These are phyloP conservation scores for Termitomyces bulborhizus DNA, from an alignment of 768 basidiomycete species.

Conservation along the genomic window DNA sequence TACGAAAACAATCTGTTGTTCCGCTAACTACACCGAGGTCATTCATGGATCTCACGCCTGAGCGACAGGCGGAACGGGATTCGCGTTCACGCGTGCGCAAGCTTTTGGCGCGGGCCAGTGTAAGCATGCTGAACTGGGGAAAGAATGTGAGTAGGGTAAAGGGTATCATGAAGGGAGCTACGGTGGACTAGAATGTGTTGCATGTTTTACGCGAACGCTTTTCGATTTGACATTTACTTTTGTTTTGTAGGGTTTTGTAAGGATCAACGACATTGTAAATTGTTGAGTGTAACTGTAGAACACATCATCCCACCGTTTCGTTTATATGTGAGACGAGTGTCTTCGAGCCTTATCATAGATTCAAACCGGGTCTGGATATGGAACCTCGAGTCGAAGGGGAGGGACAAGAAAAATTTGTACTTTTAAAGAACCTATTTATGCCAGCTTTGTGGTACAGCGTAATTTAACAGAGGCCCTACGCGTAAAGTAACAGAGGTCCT, in stretches of 20 bases:
- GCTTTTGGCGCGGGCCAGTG: conserved; percentile 14
- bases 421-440: too few species aligned
- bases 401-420: neutral
- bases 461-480: neutral
- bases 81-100: conserved; percentile 10
- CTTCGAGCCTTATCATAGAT: neutral
- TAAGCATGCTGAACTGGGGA: conserved; percentile 14
- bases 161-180: conserved; percentile 1
- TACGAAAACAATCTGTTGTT: conserved; percentile 1
- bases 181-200: neutral
- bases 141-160: conserved; percentile 11
- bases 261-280: neutral
- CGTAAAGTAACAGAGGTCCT: neutral
- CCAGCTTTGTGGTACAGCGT: neutral
- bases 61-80: conserved; percentile 9
- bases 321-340: neutral
- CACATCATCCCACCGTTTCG: neutral
- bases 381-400: neutral
- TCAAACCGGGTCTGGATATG: neutral
- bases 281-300: neutral
- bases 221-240: neutral
- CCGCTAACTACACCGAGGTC: conserved; percentile 18
- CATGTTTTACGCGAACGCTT: neutral
- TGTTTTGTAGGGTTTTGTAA: conserved; percentile 15
- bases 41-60: conserved; percentile 33